A percentile compares a stretch with the other conserved stretches of the same genome.
phyloP scores from a whole-genome alignment of 2,329 filamentous ascomycete species.

The Microascus cirrosus region DNA sequence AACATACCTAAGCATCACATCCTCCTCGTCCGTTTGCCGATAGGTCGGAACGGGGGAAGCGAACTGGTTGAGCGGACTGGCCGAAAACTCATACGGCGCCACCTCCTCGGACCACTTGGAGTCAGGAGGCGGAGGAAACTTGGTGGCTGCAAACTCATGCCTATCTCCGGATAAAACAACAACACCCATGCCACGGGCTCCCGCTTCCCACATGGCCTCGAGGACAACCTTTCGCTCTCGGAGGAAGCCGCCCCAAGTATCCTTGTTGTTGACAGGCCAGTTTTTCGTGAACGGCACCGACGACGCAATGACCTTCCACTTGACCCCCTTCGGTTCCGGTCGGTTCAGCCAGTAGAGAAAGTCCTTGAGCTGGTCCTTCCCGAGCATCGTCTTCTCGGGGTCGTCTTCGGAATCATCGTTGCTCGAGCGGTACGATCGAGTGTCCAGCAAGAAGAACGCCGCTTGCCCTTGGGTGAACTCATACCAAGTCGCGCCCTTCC shows the following conservation, averaged over 20 bases:
- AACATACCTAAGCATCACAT: conserved; percentile 72
- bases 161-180: conserved; percentile 81
- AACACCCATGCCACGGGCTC: conserved; percentile 64
- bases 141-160: conserved; percentile 93
- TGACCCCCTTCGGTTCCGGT: conserved; percentile 64
- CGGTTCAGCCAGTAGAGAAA: conserved; percentile 65
- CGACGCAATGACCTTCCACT: conserved; percentile 88
- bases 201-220: conserved; percentile 84
- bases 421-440: conserved; percentile 71
- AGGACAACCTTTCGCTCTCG: conserved; percentile 68
- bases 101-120: conserved; percentile 52
- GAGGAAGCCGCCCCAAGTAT: conserved; percentile 93
- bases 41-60: conserved; percentile 81
- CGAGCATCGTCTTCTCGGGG: conserved; percentile 76
- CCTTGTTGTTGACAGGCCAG: conserved; percentile 77
- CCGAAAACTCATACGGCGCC: conserved; percentile 82
- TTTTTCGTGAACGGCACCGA: conserved; percentile 96
- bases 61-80: conserved; percentile 87
- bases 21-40: conserved; percentile 66
- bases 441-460: conserved; percentile 91
- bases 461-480: conserved; percentile 83
- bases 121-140: conserved; percentile 51
- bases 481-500: conserved; percentile 65
- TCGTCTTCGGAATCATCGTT: conserved; percentile 48
- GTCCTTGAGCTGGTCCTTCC: conserved; percentile 64